phyloP scores from a whole-genome alignment of 2,329 filamentous ascomycete species.

The Claviceps maximensis region DNA sequence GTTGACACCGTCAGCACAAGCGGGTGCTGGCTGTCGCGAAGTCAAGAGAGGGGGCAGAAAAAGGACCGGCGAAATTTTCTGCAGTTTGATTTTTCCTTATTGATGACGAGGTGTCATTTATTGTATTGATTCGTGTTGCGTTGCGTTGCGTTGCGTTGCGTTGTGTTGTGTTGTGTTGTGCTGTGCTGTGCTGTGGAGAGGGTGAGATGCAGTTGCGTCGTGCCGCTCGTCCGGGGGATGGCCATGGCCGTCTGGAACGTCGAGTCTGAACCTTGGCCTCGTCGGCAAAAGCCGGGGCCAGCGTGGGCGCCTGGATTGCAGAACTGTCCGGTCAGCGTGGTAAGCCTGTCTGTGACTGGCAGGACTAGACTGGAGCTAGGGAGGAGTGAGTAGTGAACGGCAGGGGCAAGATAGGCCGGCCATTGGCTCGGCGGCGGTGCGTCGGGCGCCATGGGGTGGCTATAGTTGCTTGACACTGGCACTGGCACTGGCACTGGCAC shows the following conservation, averaged over 20 bases:
- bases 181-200: not conserved
- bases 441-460: too few species aligned
- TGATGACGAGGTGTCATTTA: too few species aligned
- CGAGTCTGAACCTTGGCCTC: not conserved
- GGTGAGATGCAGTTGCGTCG: not conserved
- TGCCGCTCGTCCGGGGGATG: not conserved
- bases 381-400: not conserved
- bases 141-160: too few species aligned
- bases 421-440: not conserved
- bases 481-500: too few species aligned
- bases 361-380: not conserved
- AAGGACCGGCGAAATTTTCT: too few species aligned
- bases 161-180: too few species aligned
- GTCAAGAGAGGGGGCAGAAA: too few species aligned
- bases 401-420: not conserved
- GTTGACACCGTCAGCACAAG: too few species aligned
- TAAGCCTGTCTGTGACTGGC: conserved; percentile 5
- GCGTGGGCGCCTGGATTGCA: not conserved
- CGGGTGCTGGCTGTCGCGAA: not conserved
- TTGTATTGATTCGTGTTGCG: too few species aligned
- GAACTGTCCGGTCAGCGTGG: too few species aligned
- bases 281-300: conserved; percentile 14
- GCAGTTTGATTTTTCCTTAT: not conserved
- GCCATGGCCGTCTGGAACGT: too few species aligned
- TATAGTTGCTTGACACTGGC: too few species aligned